Conservation (phyloP, 2,329 filamentous ascomycete genomes). For the Byssothecium circinans region DNA sequence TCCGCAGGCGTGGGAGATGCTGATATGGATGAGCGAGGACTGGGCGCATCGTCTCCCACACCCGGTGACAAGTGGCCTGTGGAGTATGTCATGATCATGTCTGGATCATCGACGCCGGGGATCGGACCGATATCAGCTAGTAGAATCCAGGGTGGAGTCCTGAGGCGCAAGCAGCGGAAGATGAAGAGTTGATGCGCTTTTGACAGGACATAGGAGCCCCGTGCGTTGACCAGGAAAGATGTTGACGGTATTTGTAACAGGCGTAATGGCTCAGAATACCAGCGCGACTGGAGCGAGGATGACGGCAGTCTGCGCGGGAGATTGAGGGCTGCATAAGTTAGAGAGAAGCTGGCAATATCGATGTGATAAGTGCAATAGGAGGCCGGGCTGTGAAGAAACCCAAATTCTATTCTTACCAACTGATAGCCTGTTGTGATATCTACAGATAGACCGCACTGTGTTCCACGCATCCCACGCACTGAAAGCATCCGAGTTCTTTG, state of each 20-base stretch:
- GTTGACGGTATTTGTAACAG: slow-evolving; percentile 56
- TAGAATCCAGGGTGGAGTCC: slow-evolving; percentile 62
- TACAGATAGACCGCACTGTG: slow-evolving; percentile 78
- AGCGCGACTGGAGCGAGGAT: slow-evolving; percentile 58
- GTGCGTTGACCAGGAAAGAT: slow-evolving; percentile 60
- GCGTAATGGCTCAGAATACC: slow-evolving; percentile 65
- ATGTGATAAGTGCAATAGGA: neutral
- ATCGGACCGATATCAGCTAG: slow-evolving; percentile 61
- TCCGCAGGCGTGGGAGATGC: slow-evolving; percentile 68
- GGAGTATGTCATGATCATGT: slow-evolving; percentile 41
- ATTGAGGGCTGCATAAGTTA: slow-evolving; percentile 52
- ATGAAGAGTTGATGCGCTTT: slow-evolving; percentile 62
- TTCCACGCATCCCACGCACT: slow-evolving; percentile 95
- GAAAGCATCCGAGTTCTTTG: slow-evolving; percentile 65
- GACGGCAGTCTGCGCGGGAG: slow-evolving; percentile 62
- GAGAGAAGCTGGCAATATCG: neutral
- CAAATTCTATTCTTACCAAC: slow-evolving; percentile 67
- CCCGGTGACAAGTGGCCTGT: slow-evolving; percentile 46
- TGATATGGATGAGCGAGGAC: slow-evolving; percentile 23
- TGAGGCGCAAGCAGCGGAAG: slow-evolving; percentile 59
- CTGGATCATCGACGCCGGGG: slow-evolving; percentile 50
- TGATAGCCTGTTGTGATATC: slow-evolving; percentile 77
- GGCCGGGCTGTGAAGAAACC: neutral
- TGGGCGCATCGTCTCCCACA: slow-evolving; percentile 45
- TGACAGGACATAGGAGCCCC: slow-evolving; percentile 61